A percentile compares a stretch with the other conserved stretches of the same genome.
These are phyloP conservation scores for Starmerella bombicola DNA, from an alignment of 805 yeast genomes.

Conservation along the genomic window DNA sequence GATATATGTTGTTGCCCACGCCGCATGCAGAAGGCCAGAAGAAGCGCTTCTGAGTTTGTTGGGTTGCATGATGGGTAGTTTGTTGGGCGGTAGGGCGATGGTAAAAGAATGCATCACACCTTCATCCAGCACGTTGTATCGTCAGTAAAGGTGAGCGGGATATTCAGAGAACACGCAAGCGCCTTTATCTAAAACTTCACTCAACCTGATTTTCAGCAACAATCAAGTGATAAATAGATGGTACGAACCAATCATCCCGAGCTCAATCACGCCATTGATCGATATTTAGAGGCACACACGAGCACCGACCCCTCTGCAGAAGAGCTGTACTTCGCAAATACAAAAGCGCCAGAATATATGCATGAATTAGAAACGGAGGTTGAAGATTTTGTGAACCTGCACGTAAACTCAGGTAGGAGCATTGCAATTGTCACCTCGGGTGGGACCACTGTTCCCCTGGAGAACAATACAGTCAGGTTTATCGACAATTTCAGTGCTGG, in stretches of 20 bases:
- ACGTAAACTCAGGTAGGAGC: conserved; percentile 32
- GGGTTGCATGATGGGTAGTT: too few relatives aligned
- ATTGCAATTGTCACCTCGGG: conserved; percentile 87
- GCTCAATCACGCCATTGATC: conserved; percentile 56
- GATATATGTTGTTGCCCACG: too few relatives aligned
- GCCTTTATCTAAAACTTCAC: too few relatives aligned
- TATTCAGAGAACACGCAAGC: too few relatives aligned
- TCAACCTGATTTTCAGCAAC: too few relatives aligned
- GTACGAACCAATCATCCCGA: conserved; percentile 9
- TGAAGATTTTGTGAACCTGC: conserved; percentile 47
- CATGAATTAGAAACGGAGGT: conserved; percentile 48
- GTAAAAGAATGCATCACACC: too few relatives aligned
- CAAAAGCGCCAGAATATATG: conserved; percentile 63
- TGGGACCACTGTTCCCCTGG: conserved; percentile 96
- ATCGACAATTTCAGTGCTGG: conserved; percentile 97
- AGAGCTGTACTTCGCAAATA: conserved; percentile 69
- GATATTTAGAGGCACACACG: conserved; percentile 61
- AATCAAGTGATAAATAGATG: too few relatives aligned
- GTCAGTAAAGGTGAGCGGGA: too few relatives aligned
- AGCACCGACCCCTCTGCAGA: conserved; percentile 52
- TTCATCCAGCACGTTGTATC: too few relatives aligned
- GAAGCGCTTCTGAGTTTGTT: too few relatives aligned
- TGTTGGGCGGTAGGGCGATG: too few relatives aligned
- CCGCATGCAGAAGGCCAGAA: too few relatives aligned
- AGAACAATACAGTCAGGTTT: conserved; percentile 90